These are phyloP conservation scores for Cryphonectria naterciae DNA, from an alignment of 2,329 filamentous ascomycete genomes.

Conservation along the genomic window DNA sequence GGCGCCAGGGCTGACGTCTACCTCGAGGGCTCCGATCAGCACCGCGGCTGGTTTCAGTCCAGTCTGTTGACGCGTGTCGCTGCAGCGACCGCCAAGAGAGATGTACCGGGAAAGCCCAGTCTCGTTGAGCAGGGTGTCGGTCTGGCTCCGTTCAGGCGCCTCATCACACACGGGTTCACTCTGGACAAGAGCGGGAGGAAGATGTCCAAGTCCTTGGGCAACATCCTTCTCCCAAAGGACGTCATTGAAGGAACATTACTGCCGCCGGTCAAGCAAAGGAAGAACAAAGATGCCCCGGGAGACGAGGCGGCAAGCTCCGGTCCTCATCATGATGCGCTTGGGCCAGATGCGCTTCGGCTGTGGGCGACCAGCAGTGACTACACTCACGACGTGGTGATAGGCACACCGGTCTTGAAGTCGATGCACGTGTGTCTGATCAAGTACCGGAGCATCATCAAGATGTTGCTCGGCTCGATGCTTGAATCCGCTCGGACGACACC, in stretches of 20 bases:
- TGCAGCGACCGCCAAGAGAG: conserved; percentile 49
- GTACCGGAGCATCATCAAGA: conserved; percentile 87
- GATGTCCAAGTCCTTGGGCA: conserved; percentile 97
- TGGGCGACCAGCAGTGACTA: conserved; percentile 95
- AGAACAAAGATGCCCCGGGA: conserved; percentile 53
- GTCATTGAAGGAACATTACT: conserved; percentile 85
- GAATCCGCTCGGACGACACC: conserved; percentile 54
- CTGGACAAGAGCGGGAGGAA: conserved; percentile 90
- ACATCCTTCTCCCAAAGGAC: conserved; percentile 77
- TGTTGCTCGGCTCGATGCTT: conserved; percentile 78
- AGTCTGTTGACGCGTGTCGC: conserved; percentile 87
- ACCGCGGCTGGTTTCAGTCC: conserved; percentile 98
- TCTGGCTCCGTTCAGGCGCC: conserved; percentile 74
- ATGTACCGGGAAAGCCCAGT: conserved; percentile 36
- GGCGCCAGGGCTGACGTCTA: conserved; percentile 76
- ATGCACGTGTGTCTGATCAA: conserved; percentile 81
- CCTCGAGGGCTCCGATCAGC: conserved; percentile 92
- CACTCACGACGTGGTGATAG: conserved; percentile 83
- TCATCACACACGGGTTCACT: conserved; percentile 96
- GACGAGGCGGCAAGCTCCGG: conserved; percentile 38
- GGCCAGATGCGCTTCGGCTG: conserved; percentile 83
- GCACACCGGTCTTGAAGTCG: conserved; percentile 74
- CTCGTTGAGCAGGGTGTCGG: conserved; percentile 42
- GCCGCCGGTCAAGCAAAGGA: conserved; percentile 67
- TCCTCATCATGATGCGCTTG: conserved; percentile 67